Base-by-base conservation (phyloP, 208 protist genomes). In the Acanthamoeba divionensis region DNA sequence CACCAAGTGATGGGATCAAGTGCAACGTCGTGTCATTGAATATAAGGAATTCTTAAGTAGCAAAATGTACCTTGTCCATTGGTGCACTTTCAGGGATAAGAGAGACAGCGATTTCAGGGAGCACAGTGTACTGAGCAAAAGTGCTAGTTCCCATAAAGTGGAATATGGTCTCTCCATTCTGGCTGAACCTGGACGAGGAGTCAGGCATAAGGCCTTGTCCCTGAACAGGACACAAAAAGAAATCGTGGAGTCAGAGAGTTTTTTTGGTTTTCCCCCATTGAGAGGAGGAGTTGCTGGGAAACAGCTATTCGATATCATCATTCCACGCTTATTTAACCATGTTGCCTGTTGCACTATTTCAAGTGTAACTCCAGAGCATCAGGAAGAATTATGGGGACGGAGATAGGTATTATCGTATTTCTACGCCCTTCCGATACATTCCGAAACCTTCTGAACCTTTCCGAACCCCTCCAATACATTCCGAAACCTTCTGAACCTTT, bases 151-250 rank as follows among this genome's bases (percentile, higher is more conserved):
- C 97, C 97, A 98, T 98, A 80, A 95, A 98, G 69, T 98, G 96
- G 87, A 88, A 97, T 29, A 98, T 67, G 9, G 45, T 38, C 48
- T 98, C 55, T 36, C 96, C 96, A 10, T 95, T 92, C 41, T 69
- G 92, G 38, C 50, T 95, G 93, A 97, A 98, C 50, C 97, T 90
- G 0, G 90, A 80, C 18, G 96, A 98, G 29, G 93, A 95, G 65
- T 98, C 96, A 50, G 96, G 96, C 97, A 98, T 97, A 12, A 98
- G 44, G 62, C 97, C 97, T 79, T 96, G 92, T 65, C 92, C 91
- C 85, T 94, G 90, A 31, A 62, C 9, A 71, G 38, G 45, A 5
- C 38, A 38, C 21, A 12, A 89, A 3, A 2, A 89, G 3, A 57
- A 80, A 60, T 24, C 57, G 44, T 9, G 21, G 77, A 15, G 15